phyloP scores from a whole-genome alignment of 768 basidiomycete species.

The Cystobasidium tubakii region DNA sequence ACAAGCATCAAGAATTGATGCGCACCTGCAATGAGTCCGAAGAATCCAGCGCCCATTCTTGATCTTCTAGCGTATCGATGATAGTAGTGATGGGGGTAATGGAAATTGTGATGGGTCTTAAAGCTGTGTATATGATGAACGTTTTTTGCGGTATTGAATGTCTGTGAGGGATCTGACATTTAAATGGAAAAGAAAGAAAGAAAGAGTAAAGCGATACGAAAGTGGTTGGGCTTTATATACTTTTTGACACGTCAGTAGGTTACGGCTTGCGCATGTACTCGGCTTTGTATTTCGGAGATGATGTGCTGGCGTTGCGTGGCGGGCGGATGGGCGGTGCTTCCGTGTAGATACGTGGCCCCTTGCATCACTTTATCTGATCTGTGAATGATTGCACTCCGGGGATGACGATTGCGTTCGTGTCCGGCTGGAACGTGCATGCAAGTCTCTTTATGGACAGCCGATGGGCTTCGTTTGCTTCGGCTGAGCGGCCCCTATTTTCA shows the following conservation, averaged over 20 bases:
- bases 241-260: not conserved
- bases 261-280: not conserved
- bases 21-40: slow-evolving; percentile 22
- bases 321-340: not conserved
- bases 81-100: not conserved
- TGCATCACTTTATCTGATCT: not conserved
- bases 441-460: not conserved
- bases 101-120: not conserved
- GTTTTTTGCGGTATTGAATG: not conserved
- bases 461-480: not conserved
- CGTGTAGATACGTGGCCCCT: not conserved
- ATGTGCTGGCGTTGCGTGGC: not conserved
- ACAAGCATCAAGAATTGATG: no score
- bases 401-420: not conserved
- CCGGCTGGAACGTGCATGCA: not conserved
- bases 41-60: slow-evolving; percentile 24
- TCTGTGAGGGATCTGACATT: slow-evolving; percentile 13
- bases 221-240: not conserved
- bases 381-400: not conserved
- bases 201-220: not conserved
- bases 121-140: slow-evolving; percentile 13
- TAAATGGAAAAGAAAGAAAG: not conserved
- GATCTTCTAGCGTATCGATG: slow-evolving; percentile 18
- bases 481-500: not conserved
- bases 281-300: not conserved